Evolutionary conservation across 306 rosid genomes (phyloP), one percentile per base, ranked within the genome.

Genomic region (Ammopiptanthus mongolicus): DNA sequence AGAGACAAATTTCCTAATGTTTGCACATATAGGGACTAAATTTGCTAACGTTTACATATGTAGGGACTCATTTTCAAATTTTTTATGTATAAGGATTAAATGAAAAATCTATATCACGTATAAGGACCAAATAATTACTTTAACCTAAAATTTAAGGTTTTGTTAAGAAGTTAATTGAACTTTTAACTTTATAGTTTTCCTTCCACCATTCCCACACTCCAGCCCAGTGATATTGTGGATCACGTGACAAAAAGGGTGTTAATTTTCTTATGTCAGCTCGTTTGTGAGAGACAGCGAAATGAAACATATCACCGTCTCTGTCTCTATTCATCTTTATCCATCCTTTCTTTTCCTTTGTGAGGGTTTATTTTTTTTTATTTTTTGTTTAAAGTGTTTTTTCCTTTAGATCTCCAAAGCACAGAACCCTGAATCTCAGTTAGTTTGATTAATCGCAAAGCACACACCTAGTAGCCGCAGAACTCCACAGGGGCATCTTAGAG

Each of bases 351-450:
- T 15, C 31, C 57, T 42, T 12, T 28, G 9, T 3, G 11, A 31
- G 62, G 41, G 19, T 48, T 62, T 67, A 61, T 67, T 31, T 66
- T 28, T 15, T 60, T 29, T 22, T 9, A n/a, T 12, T 76, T 25
- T 4, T 63, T 4, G 33, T 53, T 79, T 53, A 31, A 76, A 61
- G 71, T 56, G 71, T 56, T 69, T 56, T 22, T 63, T 18, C 60
- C 61, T 75, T 69, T 50, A 69, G 88, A 80, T 81, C 88, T 77
- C 73, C 17, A 56, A 73, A 61, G n/a, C 77, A 15, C 57, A 1
- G 42, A 36, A 51, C 46, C 81, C 62, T 19, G 58, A 81, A 81
- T 73, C 80, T 37, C 57, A 33, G 39, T 56, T 62, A 33, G 5
- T 6, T 53, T 23, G 62, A 23, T 70, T 77, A 65, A 39, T 23